Evolutionary conservation across 129 eudicot species (phyloP).

Genomic region (Dittrichia graveolens): DNA sequence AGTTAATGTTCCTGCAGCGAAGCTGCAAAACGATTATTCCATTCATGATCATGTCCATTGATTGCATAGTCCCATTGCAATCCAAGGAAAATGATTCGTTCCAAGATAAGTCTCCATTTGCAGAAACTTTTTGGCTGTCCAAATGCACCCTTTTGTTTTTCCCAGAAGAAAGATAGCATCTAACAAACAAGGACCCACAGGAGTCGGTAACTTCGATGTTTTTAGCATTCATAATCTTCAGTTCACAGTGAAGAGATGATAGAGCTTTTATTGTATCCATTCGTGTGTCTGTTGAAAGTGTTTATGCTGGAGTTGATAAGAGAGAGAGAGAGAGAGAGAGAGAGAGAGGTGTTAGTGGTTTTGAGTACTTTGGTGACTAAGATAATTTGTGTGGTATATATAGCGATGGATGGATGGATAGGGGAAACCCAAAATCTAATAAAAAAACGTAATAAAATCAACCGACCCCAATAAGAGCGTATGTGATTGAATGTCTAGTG

Average conservation of each 20-base stretch:
- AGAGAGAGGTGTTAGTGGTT: slow-evolving; percentile 6
- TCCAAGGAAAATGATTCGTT: slow-evolving; percentile 54
- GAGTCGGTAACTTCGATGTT: slow-evolving; percentile 39
- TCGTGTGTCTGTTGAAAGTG: slow-evolving; percentile 7
- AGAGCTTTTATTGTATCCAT: slow-evolving; percentile 39
- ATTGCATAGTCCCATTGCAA: slow-evolving; percentile 50
- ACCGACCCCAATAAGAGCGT: slow-evolving; percentile 19
- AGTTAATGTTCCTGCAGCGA: slow-evolving; percentile 29
- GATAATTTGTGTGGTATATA: slow-evolving; percentile 16
- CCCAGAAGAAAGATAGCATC: slow-evolving; percentile 68
- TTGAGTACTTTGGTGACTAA: slow-evolving; percentile 7
- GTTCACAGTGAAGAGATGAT: slow-evolving; percentile 48
- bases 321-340: slow-evolving; percentile 23
- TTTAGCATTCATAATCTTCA: slow-evolving; percentile 61
- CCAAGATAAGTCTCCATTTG: slow-evolving; percentile 42
- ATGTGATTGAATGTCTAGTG: slow-evolving; percentile 7
- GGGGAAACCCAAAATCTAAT: slow-evolving; percentile 20
- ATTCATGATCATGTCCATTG: slow-evolving; percentile 40
- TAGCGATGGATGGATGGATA: background rate
- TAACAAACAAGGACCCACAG: slow-evolving; percentile 45
- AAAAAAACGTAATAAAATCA: slow-evolving; percentile 24
- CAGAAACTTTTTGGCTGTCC: slow-evolving; percentile 46
- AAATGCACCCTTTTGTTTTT: slow-evolving; percentile 53
- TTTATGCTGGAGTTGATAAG: background rate
- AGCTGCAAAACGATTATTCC: slow-evolving; percentile 54